Conservation (phyloP, 2,329 filamentous ascomycete genomes). For the Fusarium sp. region DNA sequence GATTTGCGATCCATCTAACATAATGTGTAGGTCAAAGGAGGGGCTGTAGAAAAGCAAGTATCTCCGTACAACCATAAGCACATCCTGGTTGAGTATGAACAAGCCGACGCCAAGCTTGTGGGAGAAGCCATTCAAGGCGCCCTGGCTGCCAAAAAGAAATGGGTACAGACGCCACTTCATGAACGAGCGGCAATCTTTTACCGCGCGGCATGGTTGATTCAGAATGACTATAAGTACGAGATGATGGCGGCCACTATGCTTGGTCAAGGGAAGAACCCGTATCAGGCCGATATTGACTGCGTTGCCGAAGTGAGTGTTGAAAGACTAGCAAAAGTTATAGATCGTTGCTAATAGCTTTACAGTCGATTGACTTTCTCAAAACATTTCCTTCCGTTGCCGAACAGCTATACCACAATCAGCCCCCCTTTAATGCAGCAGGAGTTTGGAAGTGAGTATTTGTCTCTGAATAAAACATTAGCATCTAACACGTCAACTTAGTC, state of each 20-base stretch:
- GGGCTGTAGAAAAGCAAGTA: not conserved
- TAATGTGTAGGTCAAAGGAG: no score
- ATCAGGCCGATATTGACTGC: conserved; percentile 1
- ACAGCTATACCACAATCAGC: not conserved
- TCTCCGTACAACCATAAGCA: not conserved
- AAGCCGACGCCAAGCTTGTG: not conserved
- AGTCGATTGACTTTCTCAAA: conserved; percentile 1
- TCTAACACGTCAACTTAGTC: not conserved
- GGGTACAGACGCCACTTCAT: not conserved
- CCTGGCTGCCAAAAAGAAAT: not conserved
- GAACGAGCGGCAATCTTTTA: conserved; percentile 4
- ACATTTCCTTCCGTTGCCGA: not conserved
- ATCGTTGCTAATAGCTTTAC: no score
- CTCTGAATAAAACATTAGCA: not conserved
- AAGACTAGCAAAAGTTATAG: not conserved
- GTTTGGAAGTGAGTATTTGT: conserved; percentile 4
- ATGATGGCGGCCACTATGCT: conserved; percentile 13
- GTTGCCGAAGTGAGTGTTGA: not conserved
- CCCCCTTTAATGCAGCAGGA: not conserved
- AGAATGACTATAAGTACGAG: not conserved
- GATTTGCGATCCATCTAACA: no score
- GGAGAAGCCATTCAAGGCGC: not conserved
- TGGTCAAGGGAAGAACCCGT: conserved; percentile 5
- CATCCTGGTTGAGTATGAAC: not conserved
- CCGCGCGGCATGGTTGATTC: not conserved